Evolutionary conservation across 164 flowering plant genomes (phyloP).

Genomic region (Dillenia turbinata): DNA sequence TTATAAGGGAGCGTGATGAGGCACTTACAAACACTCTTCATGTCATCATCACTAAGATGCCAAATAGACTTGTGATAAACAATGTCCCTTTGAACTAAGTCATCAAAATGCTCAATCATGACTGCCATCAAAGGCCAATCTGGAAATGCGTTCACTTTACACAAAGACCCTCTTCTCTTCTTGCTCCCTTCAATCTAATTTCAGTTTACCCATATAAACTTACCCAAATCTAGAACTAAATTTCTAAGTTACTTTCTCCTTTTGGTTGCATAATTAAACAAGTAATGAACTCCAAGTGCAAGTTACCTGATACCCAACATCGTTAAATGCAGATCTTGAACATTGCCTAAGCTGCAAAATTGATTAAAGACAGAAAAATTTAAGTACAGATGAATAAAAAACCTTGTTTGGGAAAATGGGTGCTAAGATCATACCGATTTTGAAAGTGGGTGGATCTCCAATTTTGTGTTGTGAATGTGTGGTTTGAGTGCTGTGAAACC

Average conservation of each 20-base stretch:
- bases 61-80: constrained; percentile 62
- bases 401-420: not conserved
- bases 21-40: constrained; percentile 81
- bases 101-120: constrained; percentile 59
- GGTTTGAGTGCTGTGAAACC: constrained; percentile 42
- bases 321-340: constrained; percentile 28
- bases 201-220: too few species aligned
- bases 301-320: constrained; percentile 31
- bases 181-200: constrained; percentile 20
- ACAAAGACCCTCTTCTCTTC: constrained; percentile 27
- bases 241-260: not conserved
- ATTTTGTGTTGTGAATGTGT: constrained; percentile 17
- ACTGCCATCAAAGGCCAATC: constrained; percentile 82
- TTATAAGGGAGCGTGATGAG: not conserved
- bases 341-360: constrained; percentile 41
- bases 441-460: constrained; percentile 21
- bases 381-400: not conserved
- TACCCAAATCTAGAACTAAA: not conserved
- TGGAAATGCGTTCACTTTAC: constrained; percentile 53
- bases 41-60: constrained; percentile 80
- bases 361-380: not conserved
- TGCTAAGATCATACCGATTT: constrained; percentile 17
- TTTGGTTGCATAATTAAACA: not conserved
- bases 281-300: not conserved
- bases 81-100: constrained; percentile 59